Base-by-base conservation (phyloP, 2,329 filamentous ascomycete genomes). In the Drechslerella coelobrocha region DNA sequence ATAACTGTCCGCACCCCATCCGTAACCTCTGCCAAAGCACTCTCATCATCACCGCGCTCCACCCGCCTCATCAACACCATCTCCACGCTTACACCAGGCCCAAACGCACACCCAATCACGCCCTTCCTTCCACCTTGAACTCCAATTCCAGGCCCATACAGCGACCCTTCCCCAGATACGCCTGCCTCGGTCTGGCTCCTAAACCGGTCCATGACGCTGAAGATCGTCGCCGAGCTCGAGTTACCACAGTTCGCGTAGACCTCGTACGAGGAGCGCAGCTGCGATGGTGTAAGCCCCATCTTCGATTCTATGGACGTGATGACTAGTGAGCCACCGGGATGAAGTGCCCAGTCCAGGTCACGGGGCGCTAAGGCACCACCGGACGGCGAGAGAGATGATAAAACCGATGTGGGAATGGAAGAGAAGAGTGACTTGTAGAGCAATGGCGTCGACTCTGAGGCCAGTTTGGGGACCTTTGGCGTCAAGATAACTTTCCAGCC, bases 281-380 rank as follows among this genome's bases (percentile, higher is more conserved):
- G 87, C 74, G 88, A 84, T 0, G 86, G 79, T 0, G 81, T 81
- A 50, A 90, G 82, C 4, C 79, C 77, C 80, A 90, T 81, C 0
- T 80, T 81, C 43, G 80, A 80, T 76, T 89, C 84, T 0, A 88
- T 85, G 0, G 86, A 86, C 0, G 85, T 82, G 1, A 90, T 79
- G 43, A 90, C 88, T 0, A 86, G 86, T 0, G 85, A 82, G 17
- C 88, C 88, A 2, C 88, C 88, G 0, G 88, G 88, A 74, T 90
- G 88, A 76, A 90, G 83, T 0, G 87, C 88, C 88, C 88, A 90
- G 79, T 90, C 88, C 73, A 89, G 89, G 68, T 88, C 84, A 0
- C 81, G 77, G 0, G 87, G 80, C 0, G 77, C 73, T n/a, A 77
- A 75, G 2, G 54, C 10, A 10, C n/a, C n/a, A 19, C 24, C 1